Percentiles rank a stretch among this genome's conserved stretches.
phyloP scores from a whole-genome alignment of 2,329 filamentous ascomycete species.

The Botrytis sinoallii region DNA sequence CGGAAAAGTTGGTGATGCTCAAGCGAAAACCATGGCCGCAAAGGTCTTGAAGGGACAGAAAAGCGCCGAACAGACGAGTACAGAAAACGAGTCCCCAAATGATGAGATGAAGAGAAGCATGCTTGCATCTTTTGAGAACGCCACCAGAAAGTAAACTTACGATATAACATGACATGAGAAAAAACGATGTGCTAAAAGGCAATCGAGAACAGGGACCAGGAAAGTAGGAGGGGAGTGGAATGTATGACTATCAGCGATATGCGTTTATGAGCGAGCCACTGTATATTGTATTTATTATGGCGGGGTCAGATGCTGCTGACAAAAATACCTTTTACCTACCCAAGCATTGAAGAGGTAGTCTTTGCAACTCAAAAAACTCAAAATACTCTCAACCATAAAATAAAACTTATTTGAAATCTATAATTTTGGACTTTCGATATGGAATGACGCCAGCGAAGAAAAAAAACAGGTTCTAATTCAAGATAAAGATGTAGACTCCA shows the following conservation, averaged over 20 bases:
- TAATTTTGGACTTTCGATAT: background rate
- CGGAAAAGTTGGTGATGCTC: slow-evolving; percentile 82
- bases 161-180: background rate
- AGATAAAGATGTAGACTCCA: background rate
- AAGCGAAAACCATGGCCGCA: slow-evolving; percentile 64
- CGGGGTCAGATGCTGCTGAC: slow-evolving; percentile 11
- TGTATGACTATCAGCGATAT: slow-evolving; percentile 18
- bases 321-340: slow-evolving; percentile 4
- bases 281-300: slow-evolving; percentile 15
- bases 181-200: background rate
- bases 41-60: slow-evolving; percentile 45
- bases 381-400: slow-evolving; percentile 4
- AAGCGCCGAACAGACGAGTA: slow-evolving; percentile 30
- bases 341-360: slow-evolving; percentile 6
- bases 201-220: slow-evolving; percentile 5
- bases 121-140: slow-evolving; percentile 47
- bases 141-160: slow-evolving; percentile 35
- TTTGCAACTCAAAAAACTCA: background rate
- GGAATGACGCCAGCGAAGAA: background rate
- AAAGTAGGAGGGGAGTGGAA: slow-evolving; percentile 1
- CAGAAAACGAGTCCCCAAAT: slow-evolving; percentile 36
- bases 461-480: background rate
- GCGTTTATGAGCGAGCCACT: slow-evolving; percentile 8
- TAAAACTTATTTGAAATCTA: background rate
- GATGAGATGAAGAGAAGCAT: slow-evolving; percentile 47